A percentile compares a stretch with the other conserved stretches of the same genome.
Evolutionary conservation across 2,329 filamentous ascomycete species (phyloP).

Genomic region (Nothopassalora personata): DNA sequence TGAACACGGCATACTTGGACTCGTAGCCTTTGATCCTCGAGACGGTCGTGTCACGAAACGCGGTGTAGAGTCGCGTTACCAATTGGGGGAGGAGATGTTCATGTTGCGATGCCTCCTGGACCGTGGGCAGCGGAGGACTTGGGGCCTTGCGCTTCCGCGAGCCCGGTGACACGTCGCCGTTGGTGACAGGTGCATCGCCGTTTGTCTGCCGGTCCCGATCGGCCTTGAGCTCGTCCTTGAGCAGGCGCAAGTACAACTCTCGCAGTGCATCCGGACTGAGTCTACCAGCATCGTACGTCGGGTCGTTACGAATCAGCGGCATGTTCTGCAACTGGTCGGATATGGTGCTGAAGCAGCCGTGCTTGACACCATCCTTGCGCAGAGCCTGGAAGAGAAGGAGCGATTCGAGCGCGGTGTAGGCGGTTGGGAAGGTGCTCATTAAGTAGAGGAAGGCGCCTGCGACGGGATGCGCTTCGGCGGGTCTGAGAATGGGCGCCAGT

Average conservation of each 20-base stretch:
- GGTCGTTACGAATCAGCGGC: conserved; percentile 63
- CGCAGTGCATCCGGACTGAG: conserved; percentile 73
- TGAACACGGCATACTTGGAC: conserved; percentile 52
- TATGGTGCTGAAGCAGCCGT: conserved; percentile 62
- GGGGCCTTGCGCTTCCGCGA: conserved; percentile 71
- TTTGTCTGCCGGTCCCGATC: conserved; percentile 30
- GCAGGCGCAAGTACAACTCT: conserved; percentile 68
- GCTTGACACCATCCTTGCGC: conserved; percentile 60
- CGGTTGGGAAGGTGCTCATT: conserved; percentile 31
- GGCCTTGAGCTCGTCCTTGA: conserved; percentile 64
- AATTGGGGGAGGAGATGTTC: conserved; percentile 63
- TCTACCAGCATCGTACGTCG: conserved; percentile 66
- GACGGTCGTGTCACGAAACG: conserved; percentile 67
- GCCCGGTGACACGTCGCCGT: conserved; percentile 45
- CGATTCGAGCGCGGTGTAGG: conserved; percentile 80
- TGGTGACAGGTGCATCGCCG: conserved; percentile 27
- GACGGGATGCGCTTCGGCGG: neutral
- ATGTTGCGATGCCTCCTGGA: conserved; percentile 63
- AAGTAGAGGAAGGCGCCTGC: neutral
- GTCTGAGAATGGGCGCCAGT: conserved; percentile 1
- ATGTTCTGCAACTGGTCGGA: conserved; percentile 71
- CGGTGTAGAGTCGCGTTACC: conserved; percentile 66
- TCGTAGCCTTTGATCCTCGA: conserved; percentile 70
- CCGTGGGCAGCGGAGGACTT: conserved; percentile 57
- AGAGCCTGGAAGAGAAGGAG: conserved; percentile 80